Base-by-base conservation (phyloP, 2,329 filamentous ascomycete species). In the Cytospora schulzeri region DNA sequence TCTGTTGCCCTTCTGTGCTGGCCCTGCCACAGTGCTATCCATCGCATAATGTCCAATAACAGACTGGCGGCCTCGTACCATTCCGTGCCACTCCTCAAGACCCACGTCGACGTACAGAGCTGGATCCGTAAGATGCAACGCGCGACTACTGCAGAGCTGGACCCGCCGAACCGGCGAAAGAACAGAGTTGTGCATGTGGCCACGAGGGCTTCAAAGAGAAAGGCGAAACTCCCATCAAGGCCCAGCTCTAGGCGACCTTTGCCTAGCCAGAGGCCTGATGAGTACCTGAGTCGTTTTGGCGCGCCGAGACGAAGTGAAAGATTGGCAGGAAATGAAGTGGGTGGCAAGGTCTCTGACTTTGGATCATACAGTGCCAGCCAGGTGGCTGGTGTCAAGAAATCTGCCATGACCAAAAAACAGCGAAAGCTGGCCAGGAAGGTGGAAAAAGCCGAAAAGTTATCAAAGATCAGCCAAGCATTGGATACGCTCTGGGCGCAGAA, bases 1-100 rank as follows among this genome's bases (percentile, higher is more conserved):
- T 35, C 52, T 17, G 6, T 62, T n/a, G 52, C 59, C 35, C 41
- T 62, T 3, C 22, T 62, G 2, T 62, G 59, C 52, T 53, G 59
- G 15, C 59, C 59, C 28, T 62, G 59, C 38, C 59, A 62, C 38
- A 35, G 22, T 6, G 38, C 38, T 8, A 38, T 50, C 22, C 59
- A 62, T 29, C 31, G 29, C 1, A 31, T 31, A 14, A 38, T 50
- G 11, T 22, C 14, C 29, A 62, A 62, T 38, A 2, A 8, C 17
- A 55, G 1, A 2, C 38, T 62, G 38, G 59, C 59, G 0, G n/a
- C 45, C n/a, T 55, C 48, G 24, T 62, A 48, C 28, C 33, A 62
- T 19, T 29, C 54, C 22, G 52, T 62, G 3, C 28, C 33, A 17
- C 38, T 62, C 5, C 59, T 62, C n/a, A 62, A 55, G 38, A 26